A percentile compares a stretch with the other conserved stretches of the same genome.
Evolutionary conservation across 352 stramenopile genomes (phyloP).

Genomic region (Globisporangium nagaii): DNA sequence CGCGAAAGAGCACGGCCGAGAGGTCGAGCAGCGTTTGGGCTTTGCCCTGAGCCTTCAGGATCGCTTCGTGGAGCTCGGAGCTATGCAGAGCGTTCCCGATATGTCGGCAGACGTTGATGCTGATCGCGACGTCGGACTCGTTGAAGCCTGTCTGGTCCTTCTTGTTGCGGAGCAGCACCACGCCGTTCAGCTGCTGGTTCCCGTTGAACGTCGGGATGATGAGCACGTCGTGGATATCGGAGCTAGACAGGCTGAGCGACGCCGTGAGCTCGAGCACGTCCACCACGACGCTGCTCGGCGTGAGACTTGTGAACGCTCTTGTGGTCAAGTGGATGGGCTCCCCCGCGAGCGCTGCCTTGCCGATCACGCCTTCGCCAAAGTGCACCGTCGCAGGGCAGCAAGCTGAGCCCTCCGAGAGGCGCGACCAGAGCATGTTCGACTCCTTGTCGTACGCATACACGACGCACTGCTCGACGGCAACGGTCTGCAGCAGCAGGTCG

Average conservation of each 20-base stretch:
- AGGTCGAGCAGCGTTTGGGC: slow-evolving; percentile 60
- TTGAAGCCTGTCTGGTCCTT: slow-evolving; percentile 27
- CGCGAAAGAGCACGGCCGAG: slow-evolving; percentile 55
- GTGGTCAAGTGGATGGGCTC: slow-evolving; percentile 27
- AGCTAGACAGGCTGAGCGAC: not conserved
- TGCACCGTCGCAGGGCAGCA: slow-evolving; percentile 30
- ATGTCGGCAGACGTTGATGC: slow-evolving; percentile 43
- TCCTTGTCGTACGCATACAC: slow-evolving; percentile 58
- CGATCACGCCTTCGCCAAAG: slow-evolving; percentile 53
- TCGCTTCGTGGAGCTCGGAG: slow-evolving; percentile 51
- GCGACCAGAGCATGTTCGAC: slow-evolving; percentile 41
- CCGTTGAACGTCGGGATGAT: slow-evolving; percentile 47
- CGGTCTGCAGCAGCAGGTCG: slow-evolving; percentile 42
- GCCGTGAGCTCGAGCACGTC: slow-evolving; percentile 14
- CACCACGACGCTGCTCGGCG: slow-evolving; percentile 1
- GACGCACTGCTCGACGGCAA: slow-evolving; percentile 47
- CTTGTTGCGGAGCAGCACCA: slow-evolving; percentile 50
- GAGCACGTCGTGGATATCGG: slow-evolving; percentile 35
- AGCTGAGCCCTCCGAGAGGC: slow-evolving; percentile 21
- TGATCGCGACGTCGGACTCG: slow-evolving; percentile 51
- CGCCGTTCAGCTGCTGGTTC: slow-evolving; percentile 43
- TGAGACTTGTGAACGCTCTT: slow-evolving; percentile 2
- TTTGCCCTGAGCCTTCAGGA: slow-evolving; percentile 53
- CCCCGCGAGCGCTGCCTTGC: slow-evolving; percentile 19
- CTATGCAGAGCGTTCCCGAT: slow-evolving; percentile 50